Evolutionary conservation across 2,329 filamentous ascomycete genomes (phyloP).

Genomic region (Clathrospora elynae): DNA sequence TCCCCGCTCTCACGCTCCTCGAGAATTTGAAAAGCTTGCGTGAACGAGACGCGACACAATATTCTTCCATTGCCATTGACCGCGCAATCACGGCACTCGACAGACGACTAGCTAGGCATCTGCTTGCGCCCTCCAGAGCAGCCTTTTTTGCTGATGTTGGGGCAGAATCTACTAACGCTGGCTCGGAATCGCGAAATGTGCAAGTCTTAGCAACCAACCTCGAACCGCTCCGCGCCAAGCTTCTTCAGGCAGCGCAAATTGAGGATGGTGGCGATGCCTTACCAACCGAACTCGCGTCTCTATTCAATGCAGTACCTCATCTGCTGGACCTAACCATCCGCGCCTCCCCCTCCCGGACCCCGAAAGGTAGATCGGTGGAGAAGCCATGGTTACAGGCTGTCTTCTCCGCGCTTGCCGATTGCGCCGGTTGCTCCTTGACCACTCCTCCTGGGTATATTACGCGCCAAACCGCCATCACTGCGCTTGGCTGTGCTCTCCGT

Average conservation of each 20-base stretch:
- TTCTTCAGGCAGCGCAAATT: conserved; percentile 41
- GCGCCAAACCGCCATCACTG: conserved; percentile 24
- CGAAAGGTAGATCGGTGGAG: conserved; percentile 49
- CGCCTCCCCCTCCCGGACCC: conserved; percentile 48
- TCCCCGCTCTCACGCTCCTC: conserved; percentile 37
- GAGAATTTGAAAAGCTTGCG: conserved; percentile 21
- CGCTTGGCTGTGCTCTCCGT: conserved; percentile 32
- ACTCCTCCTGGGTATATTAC: conserved; percentile 29
- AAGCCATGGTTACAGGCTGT: conserved; percentile 53
- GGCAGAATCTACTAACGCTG: conserved; percentile 3
- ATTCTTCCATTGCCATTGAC: conserved; percentile 4
- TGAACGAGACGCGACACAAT: conserved; percentile 1
- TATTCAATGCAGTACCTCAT: conserved; percentile 37
- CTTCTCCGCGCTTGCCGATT: conserved; percentile 47
- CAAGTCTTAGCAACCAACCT: conserved; percentile 28
- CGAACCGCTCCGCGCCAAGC: conserved; percentile 34
- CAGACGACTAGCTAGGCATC: conserved; percentile 49
- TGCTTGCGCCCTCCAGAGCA: conserved; percentile 49
- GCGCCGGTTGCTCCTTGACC: conserved; percentile 38
- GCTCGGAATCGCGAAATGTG: conserved; percentile 16
- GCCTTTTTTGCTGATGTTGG: conserved; percentile 42
- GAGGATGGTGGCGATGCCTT: conserved; percentile 33
- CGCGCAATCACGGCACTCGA: conserved; percentile 36
- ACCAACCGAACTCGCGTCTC: conserved; percentile 25
- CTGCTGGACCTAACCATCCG: conserved; percentile 52